phyloP scores from a whole-genome alignment of 495 filamentous ascomycete genomes.

The Lophium mytilinum region DNA sequence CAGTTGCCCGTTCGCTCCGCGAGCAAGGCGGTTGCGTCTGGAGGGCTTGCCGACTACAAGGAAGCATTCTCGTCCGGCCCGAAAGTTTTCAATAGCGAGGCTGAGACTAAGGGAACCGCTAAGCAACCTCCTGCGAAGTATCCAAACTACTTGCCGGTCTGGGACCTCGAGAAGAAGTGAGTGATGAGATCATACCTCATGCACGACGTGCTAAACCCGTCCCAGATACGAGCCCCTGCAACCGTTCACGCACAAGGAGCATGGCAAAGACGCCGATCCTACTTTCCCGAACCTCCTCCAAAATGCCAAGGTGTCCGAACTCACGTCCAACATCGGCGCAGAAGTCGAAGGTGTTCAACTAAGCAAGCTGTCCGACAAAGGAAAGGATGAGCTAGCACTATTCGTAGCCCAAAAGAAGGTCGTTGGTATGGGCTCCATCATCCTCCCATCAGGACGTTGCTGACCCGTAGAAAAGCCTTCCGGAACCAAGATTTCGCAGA shows the following conservation, averaged over 20 bases:
- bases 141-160: constrained; percentile 69
- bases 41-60: constrained; percentile 21
- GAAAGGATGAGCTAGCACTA: constrained; percentile 74
- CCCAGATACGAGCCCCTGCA: constrained; percentile 51
- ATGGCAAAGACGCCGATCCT: constrained; percentile 62
- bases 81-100: constrained; percentile 20
- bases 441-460: too few relatives aligned
- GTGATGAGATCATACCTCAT: constrained; percentile 12
- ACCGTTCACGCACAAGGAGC: constrained; percentile 64
- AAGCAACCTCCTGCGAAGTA: constrained; percentile 48
- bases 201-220: constrained; percentile 8
- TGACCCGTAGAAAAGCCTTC: constrained; percentile 45
- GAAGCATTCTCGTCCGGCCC: constrained; percentile 29
- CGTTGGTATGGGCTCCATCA: constrained; percentile 36
- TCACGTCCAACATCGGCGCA: constrained; percentile 68
- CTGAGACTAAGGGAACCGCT: constrained; percentile 28
- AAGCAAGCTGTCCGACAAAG: constrained; percentile 53
- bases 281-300: constrained; percentile 59
- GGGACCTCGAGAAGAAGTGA: constrained; percentile 50
- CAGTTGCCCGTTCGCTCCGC: constrained; percentile 2
- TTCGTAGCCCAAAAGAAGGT: constrained; percentile 73
- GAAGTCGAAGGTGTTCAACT: constrained; percentile 73
- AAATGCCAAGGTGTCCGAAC: constrained; percentile 43
- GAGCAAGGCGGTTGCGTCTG: constrained; percentile 1
- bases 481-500: constrained; percentile 70